Base-by-base conservation (phyloP, 805 yeast species). In the Saccharomycopsis vini region DNA sequence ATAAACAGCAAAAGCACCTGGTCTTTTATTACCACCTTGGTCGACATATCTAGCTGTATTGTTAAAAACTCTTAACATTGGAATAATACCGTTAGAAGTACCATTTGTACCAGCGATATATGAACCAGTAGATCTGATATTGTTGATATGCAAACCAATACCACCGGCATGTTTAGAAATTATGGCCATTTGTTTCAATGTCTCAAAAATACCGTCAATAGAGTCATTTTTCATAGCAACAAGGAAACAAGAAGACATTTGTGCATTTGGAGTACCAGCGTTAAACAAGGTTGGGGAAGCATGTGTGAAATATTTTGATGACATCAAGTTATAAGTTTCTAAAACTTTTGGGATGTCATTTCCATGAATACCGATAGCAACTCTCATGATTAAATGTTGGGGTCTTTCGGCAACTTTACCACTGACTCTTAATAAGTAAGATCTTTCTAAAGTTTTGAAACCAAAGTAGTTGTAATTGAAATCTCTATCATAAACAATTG, bases 11-110 rank as follows among this genome's bases (percentile, higher is more conserved):
- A 90, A 84, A 3, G 98, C 98, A 50, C 97, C 97, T 0, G 98
- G 98, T 57, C 98, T 72, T 64, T 89, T 89, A 66, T 90, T 90
- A 44, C 97, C 97, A 50, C 98, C 98, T 70, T 90, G 98, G 57
- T 90, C 97, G 34, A 90, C 97, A 58, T 89, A 90, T 54, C 96
- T 76, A 16, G 98, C 97, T 21, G 97, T 88, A 64, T 87, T 83
- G 68, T 90, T 90, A 68, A 80, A 90, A 7, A 90, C 97, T 54
- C 95, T 77, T 22, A 90, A 68, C 97, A 90, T 88, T n/a, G 98
- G 98, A 34, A 89, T 81, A 39, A 90, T 66, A 31, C 98, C 98
- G 54, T 80, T 86, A 2, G 97, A 87, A 9, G 84, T 77, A 43
- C 97, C 98, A 59, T 86, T 86, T 5, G 97, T 80, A 45, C 95